Conservation (phyloP, 306 rosid species). For the Citrullus mucosospermus region DNA sequence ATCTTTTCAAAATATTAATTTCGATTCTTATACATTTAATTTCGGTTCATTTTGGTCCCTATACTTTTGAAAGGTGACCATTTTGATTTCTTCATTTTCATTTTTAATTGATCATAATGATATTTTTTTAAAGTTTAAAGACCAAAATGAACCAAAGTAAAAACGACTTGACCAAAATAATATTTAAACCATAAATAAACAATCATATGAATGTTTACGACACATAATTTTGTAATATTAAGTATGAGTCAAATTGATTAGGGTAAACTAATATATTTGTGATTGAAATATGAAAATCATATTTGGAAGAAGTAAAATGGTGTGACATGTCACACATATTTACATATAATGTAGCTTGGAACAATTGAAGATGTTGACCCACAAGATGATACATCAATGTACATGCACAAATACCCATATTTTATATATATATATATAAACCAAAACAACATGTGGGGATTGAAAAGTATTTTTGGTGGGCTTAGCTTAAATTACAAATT, state of each 20-base stretch:
- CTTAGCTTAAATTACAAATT: not conserved
- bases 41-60: too few species aligned
- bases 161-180: too few species aligned
- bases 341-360: not conserved
- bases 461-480: not conserved
- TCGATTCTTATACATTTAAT: too few species aligned
- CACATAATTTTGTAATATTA: too few species aligned
- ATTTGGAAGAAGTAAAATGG: not conserved
- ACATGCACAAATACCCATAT: not conserved
- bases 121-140: too few species aligned
- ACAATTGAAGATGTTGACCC: not conserved
- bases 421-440: too few species aligned
- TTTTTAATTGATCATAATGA: too few species aligned
- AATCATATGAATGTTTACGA: not conserved
- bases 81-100: too few species aligned
- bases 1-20: too few species aligned
- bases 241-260: not conserved
- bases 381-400: not conserved
- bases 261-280: not conserved
- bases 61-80: too few species aligned
- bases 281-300: not conserved
- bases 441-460: not conserved
- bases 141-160: too few species aligned
- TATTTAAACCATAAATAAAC: too few species aligned
- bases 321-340: not conserved